Evolutionary conservation across 2,329 filamentous ascomycete species (phyloP), one percentile per base, ranked within the genome.

Genomic region (Diaporthe sp.): DNA sequence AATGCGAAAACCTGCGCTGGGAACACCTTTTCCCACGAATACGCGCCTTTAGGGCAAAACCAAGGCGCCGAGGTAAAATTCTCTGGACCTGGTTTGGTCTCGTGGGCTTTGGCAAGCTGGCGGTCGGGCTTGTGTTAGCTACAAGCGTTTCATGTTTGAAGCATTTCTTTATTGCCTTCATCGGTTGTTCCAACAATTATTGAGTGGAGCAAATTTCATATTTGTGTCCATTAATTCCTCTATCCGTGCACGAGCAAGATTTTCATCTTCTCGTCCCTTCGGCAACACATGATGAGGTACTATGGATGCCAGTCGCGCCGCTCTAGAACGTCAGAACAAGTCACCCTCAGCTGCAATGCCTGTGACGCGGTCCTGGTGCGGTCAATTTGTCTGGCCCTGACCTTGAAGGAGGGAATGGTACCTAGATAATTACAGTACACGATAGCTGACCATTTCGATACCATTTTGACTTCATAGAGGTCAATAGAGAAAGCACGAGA

Each of bases 121-220:
- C n/a, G 19, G 30, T 27, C 39, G 30, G 32, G 19, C 47, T 8
- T 19, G 15, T 19, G n/a, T 27, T 30, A 17, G 44, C 30, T 51
- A 25, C 27, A 22, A 39, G 63, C 25, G 63, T 68, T 68, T 53
- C 63, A 68, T 27, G n/a, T 68, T 19, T 68, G 47, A 68, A 17
- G 30, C 63, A 25, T 51, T 22, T 12, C 15, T 22, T 27, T 9
- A 17, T 39, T 22, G n/a, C 22, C 63, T 25, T 39, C 47, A 35
- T 15, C 27, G 47, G 22, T 17, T 7, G 32, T 37, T 53, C 32
- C 8, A 22, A 22, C 22, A 2, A 6, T 15, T 39, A 32, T 27
- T 15, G 12, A 15, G 7, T 30, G 12, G 22, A 17, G 37, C n/a
- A 27, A 19, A n/a, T n/a, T n/a, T n/a, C n/a, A 44, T 30, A 2